These are phyloP conservation scores for Penicillium palitans DNA, from an alignment of 2,329 filamentous ascomycete genomes.

Conservation along the genomic window DNA sequence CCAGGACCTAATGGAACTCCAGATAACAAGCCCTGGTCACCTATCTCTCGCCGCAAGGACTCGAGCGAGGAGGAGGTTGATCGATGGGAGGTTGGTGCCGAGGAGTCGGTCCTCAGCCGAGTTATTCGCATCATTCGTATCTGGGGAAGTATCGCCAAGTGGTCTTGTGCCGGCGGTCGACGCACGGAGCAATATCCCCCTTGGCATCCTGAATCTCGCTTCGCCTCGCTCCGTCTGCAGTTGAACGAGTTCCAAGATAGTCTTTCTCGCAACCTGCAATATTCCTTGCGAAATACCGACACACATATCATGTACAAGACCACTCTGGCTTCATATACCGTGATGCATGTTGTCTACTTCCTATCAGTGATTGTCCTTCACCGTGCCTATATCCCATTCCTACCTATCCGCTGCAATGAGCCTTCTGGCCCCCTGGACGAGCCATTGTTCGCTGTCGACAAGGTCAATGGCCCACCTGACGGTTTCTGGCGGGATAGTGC, in stretches of 20 bases:
- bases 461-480: conserved; percentile 43
- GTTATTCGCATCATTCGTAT: conserved; percentile 57
- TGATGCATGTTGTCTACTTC: conserved; percentile 57
- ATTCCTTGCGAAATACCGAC: conserved; percentile 54
- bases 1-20: conserved; percentile 32
- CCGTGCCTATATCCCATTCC: conserved; percentile 57
- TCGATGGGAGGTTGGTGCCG: conserved; percentile 54
- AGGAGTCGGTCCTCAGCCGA: conserved; percentile 56
- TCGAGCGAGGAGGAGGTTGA: conserved; percentile 47
- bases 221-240: conserved; percentile 47
- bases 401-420: conserved; percentile 51
- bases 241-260: conserved; percentile 53
- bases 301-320: conserved; percentile 55
- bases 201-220: conserved; percentile 55
- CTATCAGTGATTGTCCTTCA: conserved; percentile 58
- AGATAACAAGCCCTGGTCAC: conserved; percentile 43
- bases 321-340: conserved; percentile 54
- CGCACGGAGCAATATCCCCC: conserved; percentile 53
- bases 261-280: conserved; percentile 54
- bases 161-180: conserved; percentile 57
- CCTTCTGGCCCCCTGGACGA: conserved; percentile 56
- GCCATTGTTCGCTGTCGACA: conserved; percentile 47
- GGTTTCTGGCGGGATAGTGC: conserved; percentile 56
- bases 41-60: conserved; percentile 41
- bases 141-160: conserved; percentile 57